Evolutionary conservation across 768 basidiomycete species (phyloP), one percentile per base, ranked within the genome.

Genomic region (Tremella fuciformis): DNA sequence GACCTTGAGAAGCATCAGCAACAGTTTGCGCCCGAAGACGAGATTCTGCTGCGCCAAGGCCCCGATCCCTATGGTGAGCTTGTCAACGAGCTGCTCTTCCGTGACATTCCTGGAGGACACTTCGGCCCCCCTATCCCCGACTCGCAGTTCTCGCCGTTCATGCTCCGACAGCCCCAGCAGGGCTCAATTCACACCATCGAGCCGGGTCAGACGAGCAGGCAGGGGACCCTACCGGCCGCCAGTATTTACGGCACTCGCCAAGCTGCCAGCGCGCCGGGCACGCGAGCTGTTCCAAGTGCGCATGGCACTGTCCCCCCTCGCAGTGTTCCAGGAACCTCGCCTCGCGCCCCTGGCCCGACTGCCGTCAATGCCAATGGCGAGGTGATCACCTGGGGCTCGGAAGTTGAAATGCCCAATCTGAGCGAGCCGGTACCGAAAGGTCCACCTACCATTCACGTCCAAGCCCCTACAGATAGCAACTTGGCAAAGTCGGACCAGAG

Each of bases 381-480:
- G 8, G 41, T 62, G 8, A 13, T 52, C 25, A 51, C 49, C 13
- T 73, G 74, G 74, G 74, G 71, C 8, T 71, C 71, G 1, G 66
- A 70, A 16, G 71, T 73, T 1, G 74, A 75, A 38, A 25, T 75
- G n/a, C 74, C 71, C 21, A 47, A 58, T 6, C 53, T 59, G 0
- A 51, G 48, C 8, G 58, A 68, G 16, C 29, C 46, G 7, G 53
- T 64, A 7, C 54, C 58, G 15, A 64, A 50, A 39, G 29, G 13
- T 9, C 55, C 47, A 21, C 75, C 75, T 1, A 68, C 59, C 1
- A 76, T 76, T 57, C 55, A 70, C 42, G 61, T 76, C 39, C 69
- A 69, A 34, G 65, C 75, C 1, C 75, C 75, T 8, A 76, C 75
- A 2, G 73, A 70, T 21, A 66, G 64, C 39, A 66, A 65, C 48